Conservation (phyloP, 2,329 filamentous ascomycete species). For the Colletotrichum sp. region DNA sequence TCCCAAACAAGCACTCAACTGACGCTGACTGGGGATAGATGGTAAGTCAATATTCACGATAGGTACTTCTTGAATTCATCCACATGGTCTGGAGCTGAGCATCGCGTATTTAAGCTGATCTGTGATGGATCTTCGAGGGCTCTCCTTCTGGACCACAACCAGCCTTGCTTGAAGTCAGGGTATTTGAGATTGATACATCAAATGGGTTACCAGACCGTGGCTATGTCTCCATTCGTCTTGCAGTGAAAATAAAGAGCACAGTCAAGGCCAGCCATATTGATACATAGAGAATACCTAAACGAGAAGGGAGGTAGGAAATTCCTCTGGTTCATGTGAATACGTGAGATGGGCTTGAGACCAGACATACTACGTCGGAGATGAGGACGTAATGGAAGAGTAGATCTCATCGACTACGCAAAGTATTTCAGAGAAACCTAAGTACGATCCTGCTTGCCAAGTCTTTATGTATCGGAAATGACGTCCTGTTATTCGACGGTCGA, state of each 20-base stretch:
- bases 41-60: not conserved
- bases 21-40: not conserved
- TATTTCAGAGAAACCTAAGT: rapidly evolving
- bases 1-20: not conserved
- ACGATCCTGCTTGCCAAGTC: not conserved
- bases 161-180: not conserved
- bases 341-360: not conserved
- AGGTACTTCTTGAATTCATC: not conserved
- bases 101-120: rapidly evolving
- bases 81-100: too few relatives aligned
- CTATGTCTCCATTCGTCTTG: rapidly evolving
- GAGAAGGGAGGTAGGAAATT: too few relatives aligned
- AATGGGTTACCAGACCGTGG: not conserved
- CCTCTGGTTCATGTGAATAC: not conserved
- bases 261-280: not conserved
- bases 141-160: not conserved
- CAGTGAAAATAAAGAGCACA: not conserved
- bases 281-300: not conserved
- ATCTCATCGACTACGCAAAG: not conserved
- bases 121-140: not conserved
- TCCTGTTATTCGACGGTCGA: not conserved
- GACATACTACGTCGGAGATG: not conserved
- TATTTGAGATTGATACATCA: not conserved
- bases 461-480: not conserved
- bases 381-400: not conserved